Evolutionary conservation across 306 rosid species (phyloP).

Genomic region (Cucumis sativus): DNA sequence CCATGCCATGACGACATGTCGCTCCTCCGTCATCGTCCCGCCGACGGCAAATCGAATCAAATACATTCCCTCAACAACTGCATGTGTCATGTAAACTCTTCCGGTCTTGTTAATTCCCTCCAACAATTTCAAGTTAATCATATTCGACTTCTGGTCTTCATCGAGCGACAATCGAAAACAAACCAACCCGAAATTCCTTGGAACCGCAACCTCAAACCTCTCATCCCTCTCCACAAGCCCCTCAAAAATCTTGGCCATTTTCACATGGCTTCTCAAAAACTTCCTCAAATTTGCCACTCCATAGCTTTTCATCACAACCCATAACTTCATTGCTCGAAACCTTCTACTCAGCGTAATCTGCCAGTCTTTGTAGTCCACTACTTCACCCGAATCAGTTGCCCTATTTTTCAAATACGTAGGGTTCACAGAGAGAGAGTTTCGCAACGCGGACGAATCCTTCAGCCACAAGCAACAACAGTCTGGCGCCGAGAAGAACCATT

Average conservation of each 20-base stretch:
- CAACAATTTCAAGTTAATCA: conserved; percentile 2
- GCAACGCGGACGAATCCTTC: neutral
- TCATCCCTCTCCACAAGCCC: conserved; percentile 7
- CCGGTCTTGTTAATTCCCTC: conserved; percentile 30
- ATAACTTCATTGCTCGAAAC: conserved; percentile 12
- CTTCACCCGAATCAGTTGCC: conserved; percentile 2
- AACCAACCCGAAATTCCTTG: conserved; percentile 14
- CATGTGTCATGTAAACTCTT: conserved; percentile 24
- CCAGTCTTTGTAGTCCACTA: conserved; percentile 27
- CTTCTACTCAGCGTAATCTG: conserved; percentile 13
- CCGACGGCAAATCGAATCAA: conserved; percentile 30
- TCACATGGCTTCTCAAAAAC: conserved; percentile 14
- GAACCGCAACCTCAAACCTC: conserved; percentile 19
- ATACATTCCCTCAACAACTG: conserved; percentile 18
- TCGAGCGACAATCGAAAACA: conserved; percentile 14
- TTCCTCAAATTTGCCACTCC: conserved; percentile 12
- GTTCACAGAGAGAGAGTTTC: neutral
- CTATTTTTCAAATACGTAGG: conserved; percentile 11
- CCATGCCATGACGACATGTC: conserved; percentile 29
- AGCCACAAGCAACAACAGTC: conserved; percentile 37
- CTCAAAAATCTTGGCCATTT: conserved; percentile 19
- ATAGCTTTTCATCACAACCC: conserved; percentile 21
- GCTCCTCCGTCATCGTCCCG: conserved; percentile 32
- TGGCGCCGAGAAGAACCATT: conserved; percentile 23
- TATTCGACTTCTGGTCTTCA: neutral